Evolutionary conservation across 164 flowering plant species (phyloP).

Genomic region (Saururus chinensis): DNA sequence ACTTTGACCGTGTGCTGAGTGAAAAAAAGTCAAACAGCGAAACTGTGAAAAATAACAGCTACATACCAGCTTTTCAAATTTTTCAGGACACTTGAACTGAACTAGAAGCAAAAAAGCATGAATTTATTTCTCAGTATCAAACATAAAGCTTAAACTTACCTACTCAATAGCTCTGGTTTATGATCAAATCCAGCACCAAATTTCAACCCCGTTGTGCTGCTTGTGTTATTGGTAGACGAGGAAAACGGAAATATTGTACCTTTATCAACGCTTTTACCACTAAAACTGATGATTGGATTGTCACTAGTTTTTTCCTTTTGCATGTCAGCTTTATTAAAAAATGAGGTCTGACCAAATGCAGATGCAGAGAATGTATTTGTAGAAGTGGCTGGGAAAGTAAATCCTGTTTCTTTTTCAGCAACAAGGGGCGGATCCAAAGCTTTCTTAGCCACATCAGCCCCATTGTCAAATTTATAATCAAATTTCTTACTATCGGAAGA

Average conservation of each 20-base stretch:
- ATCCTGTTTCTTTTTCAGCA: conserved; percentile 16
- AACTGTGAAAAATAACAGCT: too few relatives aligned
- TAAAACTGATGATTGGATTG: conserved; percentile 21
- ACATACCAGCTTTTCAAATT: too few relatives aligned
- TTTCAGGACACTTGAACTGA: too few relatives aligned
- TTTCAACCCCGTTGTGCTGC: conserved; percentile 10
- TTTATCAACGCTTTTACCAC: conserved; percentile 13
- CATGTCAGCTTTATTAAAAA: conserved; percentile 6
- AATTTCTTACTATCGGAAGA: conserved; percentile 16
- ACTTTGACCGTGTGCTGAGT: too few relatives aligned
- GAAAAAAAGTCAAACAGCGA: too few relatives aligned
- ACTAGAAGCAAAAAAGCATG: background rate
- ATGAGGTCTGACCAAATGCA: conserved; percentile 11
- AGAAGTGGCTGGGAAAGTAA: conserved; percentile 14
- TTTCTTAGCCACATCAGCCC: conserved; percentile 9
- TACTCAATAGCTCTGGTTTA: conserved; percentile 15
- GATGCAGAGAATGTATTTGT: conserved; percentile 14
- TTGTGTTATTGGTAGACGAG: conserved; percentile 7
- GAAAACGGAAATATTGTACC: conserved; percentile 12
- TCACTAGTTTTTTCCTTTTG: conserved; percentile 17
- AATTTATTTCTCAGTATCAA: background rate
- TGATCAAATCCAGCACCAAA: conserved; percentile 8
- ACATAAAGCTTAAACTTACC: conserved; percentile 16
- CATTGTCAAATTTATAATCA: conserved; percentile 7
- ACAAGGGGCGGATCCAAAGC: conserved; percentile 13